Evolutionary conservation across 2,329 filamentous ascomycete species (phyloP), one percentile per base, ranked within the genome.

Genomic region (Apiospora arundinis): DNA sequence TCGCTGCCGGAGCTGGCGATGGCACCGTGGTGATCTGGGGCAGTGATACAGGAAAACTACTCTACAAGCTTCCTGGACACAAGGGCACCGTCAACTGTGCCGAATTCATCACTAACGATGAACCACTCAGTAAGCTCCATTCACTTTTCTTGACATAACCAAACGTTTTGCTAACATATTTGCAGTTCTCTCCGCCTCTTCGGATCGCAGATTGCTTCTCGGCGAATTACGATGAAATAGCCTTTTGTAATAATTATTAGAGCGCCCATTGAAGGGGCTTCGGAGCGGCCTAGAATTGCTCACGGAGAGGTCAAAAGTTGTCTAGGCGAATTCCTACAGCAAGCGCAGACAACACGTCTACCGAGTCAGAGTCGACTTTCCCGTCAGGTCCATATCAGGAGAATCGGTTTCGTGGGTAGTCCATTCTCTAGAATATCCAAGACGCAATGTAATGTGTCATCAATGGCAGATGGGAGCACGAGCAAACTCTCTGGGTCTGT

Each of bases 11-110:
- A 16, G 94, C 95, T 69, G 95, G 95, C 18, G 96, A 99, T 78
- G 92, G 95, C 37, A 97, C 92, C 9, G 95, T 95, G 23, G 92
- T 97, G 18, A 91, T 98, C 12, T 99, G 96, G 96, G 95, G 96
- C 68, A 91, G 87, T 70, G 91, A 93, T 79, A 93, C 89, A n/a
- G 95, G 93, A 72, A 98, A 97, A 84, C 86, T 99, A 76, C 82
- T 97, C 74, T 97, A 98, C 83, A 98, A 98, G 83, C 87, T 99
- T 69, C 96, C 96, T 0, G 96, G 96, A 0, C 96, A 99, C 81
- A 96, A 95, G 83, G 96, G 95, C 45, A 94, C 93, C 0, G 96
- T 98, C 69, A 99, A 98, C 80, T 95, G 95, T 80, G 95, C 95
- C 70, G 92, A 97, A 76, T 97, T 99, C 80, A 92, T 94, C 67